These are phyloP conservation scores for Gastrolobium villosum DNA, from an alignment of 306 rosid species.

Conservation along the genomic window DNA sequence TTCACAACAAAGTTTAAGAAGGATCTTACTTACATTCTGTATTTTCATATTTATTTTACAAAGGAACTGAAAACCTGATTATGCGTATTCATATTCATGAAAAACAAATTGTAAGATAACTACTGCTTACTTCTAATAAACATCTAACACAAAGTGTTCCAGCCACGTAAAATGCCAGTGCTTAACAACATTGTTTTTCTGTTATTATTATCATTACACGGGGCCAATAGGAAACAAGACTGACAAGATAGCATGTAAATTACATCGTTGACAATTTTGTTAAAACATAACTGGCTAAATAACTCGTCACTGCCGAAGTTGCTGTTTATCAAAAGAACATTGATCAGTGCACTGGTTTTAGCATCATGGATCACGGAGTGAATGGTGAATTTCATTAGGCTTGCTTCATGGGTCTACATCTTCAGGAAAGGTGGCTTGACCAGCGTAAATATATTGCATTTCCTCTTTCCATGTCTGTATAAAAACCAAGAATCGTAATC, in stretches of 20 bases:
- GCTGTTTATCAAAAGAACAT: slow-evolving; percentile 16
- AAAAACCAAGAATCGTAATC: slow-evolving; percentile 42
- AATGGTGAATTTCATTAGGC: not conserved
- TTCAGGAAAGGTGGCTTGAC: slow-evolving; percentile 64
- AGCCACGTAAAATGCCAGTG: not conserved
- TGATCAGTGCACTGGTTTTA: not conserved
- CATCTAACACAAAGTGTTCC: not conserved
- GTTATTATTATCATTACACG: not conserved
- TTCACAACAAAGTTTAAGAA: no score
- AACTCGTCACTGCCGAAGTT: slow-evolving; percentile 5
- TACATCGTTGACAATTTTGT: slow-evolving; percentile 17
- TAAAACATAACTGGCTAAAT: not conserved
- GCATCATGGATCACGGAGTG: not conserved
- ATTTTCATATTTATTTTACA: no score
- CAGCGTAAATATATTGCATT: slow-evolving; percentile 69
- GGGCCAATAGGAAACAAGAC: not conserved
- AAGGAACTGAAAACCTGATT: not conserved
- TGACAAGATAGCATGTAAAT: not conserved
- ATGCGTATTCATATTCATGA: not conserved
- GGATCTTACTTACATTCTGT: no score
- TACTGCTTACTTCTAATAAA: not conserved
- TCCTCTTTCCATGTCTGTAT: slow-evolving; percentile 90
- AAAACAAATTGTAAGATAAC: not conserved
- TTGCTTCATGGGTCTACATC: slow-evolving; percentile 65
- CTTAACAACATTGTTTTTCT: not conserved